Base-by-base conservation (phyloP, 768 basidiomycete species). In the Phanerodontia chrysosporium region DNA sequence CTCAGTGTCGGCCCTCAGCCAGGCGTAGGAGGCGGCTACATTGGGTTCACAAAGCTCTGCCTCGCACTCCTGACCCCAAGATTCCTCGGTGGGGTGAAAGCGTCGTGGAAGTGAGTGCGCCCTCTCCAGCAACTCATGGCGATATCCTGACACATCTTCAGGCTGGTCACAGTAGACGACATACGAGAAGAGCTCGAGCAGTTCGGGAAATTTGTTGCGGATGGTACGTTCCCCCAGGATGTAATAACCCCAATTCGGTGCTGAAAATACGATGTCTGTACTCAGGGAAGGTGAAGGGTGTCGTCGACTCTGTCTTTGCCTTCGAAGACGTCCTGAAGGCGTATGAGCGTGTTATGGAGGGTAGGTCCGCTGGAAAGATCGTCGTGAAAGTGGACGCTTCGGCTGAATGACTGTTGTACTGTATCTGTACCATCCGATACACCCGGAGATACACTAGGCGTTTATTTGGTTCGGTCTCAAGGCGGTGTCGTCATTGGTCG, bases 301-400 rank as follows among this genome's bases (percentile, higher is more conserved):
- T 78, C 0, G 75, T 90, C 3, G 88, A 90, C 66, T 86, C 84
- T 0, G 79, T 83, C 0, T 80, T 75, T 58, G 70, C 67, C 2
- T 88, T 89, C 51, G 76, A 81, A 32, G 82, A 87, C 5, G 81
- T 70, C 1, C 67, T 80, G 54, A 72, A 80, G 58, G 90, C 88
- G 0, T 92, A 87, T 65, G 84, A 86, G 13, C 75, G 78, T 52
- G 66, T 87, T 8, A 74, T 84, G 78, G 78, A 80, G 0, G 70
- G 74, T 4, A 75, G 80, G 21, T 83, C 85, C 1, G 80, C 75
- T 3, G 90, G 90, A 0, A 90, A 90, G 67, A 78, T 91, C 2
- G 76, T 89, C 2, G 78, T 90, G 24, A 81, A 77, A 60, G 70
- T 86, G 6, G 72, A 76, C 21, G 61, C 68, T 2, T 55, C 57